These are phyloP conservation scores for Lignosus rhinocerotis DNA, from an alignment of 1,284 basidiomycete genomes.

Conservation along the genomic window DNA sequence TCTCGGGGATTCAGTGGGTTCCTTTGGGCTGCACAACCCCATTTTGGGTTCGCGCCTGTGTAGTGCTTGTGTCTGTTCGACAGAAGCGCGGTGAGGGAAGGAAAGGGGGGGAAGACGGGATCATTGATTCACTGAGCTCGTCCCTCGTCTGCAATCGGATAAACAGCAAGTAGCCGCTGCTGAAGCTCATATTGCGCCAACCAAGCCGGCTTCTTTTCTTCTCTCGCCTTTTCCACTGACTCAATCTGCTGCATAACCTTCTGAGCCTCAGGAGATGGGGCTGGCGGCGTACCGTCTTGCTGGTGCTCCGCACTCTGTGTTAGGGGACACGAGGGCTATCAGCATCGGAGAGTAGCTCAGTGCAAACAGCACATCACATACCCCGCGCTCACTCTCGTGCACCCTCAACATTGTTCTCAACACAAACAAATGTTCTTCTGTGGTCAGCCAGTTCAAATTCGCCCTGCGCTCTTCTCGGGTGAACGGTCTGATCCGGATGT, in stretches of 20 bases:
- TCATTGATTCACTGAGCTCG: too few relatives aligned
- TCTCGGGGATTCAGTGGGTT: too few relatives aligned
- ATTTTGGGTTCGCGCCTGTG: too few relatives aligned
- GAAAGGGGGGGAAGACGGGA: too few relatives aligned
- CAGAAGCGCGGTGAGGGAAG: too few relatives aligned
- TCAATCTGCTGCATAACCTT: slow-evolving; percentile 10
- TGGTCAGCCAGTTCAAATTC: slow-evolving; percentile 28
- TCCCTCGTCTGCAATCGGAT: neutral
- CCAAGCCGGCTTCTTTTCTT: slow-evolving; percentile 27
- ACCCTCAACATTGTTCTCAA: slow-evolving; percentile 17
- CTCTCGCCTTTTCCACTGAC: slow-evolving; percentile 5
- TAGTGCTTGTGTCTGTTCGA: too few relatives aligned
- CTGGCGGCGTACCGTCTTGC: neutral
- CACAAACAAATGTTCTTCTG: slow-evolving; percentile 20
- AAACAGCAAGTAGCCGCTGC: slow-evolving; percentile 12
- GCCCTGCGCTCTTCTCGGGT: slow-evolving; percentile 29
- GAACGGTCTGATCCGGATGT: slow-evolving; percentile 39
- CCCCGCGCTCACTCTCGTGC: slow-evolving; percentile 10
- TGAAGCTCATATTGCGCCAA: slow-evolving; percentile 22
- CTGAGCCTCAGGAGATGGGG: neutral
- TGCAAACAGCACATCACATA: neutral
- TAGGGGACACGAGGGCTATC: neutral
- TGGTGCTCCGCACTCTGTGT: neutral
- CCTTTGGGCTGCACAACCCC: too few relatives aligned
- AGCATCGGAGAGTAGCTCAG: neutral